phyloP scores from a whole-genome alignment of 1,139 yeast genomes.

The Saccharomyces hybrid region DNA sequence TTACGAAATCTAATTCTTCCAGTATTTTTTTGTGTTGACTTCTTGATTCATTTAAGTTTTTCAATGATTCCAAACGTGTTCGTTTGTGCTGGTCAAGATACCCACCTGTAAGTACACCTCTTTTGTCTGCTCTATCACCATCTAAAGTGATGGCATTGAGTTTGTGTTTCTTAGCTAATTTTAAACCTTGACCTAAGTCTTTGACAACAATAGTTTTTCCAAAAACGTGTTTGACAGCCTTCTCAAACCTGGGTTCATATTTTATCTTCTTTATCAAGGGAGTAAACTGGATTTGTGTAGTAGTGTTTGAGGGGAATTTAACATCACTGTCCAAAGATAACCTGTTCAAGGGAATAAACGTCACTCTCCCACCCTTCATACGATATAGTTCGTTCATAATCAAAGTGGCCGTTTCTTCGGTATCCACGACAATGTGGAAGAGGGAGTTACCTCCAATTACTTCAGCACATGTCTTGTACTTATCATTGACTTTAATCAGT shows the following conservation, averaged over 20 bases:
- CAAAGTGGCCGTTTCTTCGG: conserved; percentile 71
- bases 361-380: conserved; percentile 70
- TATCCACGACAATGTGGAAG: conserved; percentile 85
- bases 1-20: conserved; percentile 36
- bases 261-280: conserved; percentile 71
- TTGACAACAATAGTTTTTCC: conserved; percentile 74
- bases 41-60: conserved; percentile 45
- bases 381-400: conserved; percentile 72
- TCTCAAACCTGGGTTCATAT: conserved; percentile 45
- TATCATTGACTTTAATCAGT: conserved; percentile 68
- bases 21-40: conserved; percentile 39
- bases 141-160: conserved; percentile 79
- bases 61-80: conserved; percentile 67
- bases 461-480: conserved; percentile 79
- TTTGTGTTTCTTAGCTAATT: conserved; percentile 53
- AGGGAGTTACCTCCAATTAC: conserved; percentile 82
- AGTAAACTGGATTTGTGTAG: conserved; percentile 39
- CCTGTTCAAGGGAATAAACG: conserved; percentile 83
- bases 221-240: conserved; percentile 71
- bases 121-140: conserved; percentile 81
- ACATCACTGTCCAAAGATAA: conserved; percentile 55
- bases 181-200: conserved; percentile 60
- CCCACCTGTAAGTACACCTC: conserved; percentile 88
- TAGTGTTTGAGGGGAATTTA: conserved; percentile 34
- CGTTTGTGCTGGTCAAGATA: conserved; percentile 52